A percentile compares a stretch with the other conserved stretches of the same genome.
phyloP scores from a whole-genome alignment of 805 yeast genomes.

The Ogataea minuta region DNA sequence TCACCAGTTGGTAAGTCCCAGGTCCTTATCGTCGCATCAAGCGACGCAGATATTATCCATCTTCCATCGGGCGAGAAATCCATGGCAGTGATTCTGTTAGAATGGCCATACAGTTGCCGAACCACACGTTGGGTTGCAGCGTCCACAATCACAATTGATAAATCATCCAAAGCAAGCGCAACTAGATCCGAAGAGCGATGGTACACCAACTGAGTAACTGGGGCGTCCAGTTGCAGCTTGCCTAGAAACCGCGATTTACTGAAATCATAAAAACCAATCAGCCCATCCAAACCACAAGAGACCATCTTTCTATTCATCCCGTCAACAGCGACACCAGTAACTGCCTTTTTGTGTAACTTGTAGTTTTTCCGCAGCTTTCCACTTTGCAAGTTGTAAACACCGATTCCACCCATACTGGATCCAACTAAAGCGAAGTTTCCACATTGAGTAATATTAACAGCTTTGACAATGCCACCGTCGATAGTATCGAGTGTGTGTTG shows the following conservation, averaged over 20 bases:
- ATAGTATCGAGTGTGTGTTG: conserved; percentile 64
- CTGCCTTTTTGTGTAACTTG: conserved; percentile 69
- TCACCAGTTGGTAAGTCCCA: conserved; percentile 98
- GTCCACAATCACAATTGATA: conserved; percentile 81
- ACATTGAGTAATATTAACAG: conserved; percentile 82
- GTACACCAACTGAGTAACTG: conserved; percentile 73
- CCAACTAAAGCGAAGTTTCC: conserved; percentile 96
- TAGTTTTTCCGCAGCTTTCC: conserved; percentile 76
- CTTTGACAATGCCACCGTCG: conserved; percentile 74
- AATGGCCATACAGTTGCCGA: conserved; percentile 86
- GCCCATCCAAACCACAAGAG: conserved; percentile 84
- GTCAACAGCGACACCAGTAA: conserved; percentile 86
- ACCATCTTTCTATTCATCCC: conserved; percentile 89
- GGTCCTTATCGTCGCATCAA: conserved; percentile 86
- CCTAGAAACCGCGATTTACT: conserved; percentile 66
- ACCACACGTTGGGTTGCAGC: conserved; percentile 76
- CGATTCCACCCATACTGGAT: conserved; percentile 80
- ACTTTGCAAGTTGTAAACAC: conserved; percentile 86
- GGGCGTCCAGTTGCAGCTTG: conserved; percentile 65
- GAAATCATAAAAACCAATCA: conserved; percentile 84
- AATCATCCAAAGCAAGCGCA: conserved; percentile 83
- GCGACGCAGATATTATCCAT: conserved; percentile 81
- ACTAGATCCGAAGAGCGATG: conserved; percentile 81
- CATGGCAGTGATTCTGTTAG: conserved; percentile 79
- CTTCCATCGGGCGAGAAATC: conserved; percentile 95